These are phyloP conservation scores for Colletotrichum sp. DNA, from an alignment of 2,329 filamentous ascomycete genomes.

Conservation along the genomic window DNA sequence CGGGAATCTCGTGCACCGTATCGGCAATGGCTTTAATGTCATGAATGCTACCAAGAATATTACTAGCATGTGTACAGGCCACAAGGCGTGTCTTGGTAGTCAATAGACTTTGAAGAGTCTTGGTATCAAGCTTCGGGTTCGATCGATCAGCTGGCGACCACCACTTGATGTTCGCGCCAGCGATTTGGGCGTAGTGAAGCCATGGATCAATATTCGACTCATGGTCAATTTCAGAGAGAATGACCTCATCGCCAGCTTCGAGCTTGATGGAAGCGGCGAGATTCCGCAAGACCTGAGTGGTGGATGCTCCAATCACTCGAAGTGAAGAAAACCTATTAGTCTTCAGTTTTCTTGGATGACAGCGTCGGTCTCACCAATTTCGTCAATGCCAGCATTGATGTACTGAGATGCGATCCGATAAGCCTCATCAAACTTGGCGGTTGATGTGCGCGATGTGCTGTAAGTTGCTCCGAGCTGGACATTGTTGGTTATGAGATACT, in stretches of 20 bases:
- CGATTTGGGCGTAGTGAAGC: constrained; percentile 68
- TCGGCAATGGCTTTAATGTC: constrained; percentile 62
- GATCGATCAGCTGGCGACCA: constrained; percentile 60
- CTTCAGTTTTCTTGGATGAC: neutral
- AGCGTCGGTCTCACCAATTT: constrained; percentile 47
- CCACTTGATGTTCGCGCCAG: constrained; percentile 70
- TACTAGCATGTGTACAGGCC: constrained; percentile 74
- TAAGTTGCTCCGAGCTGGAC: constrained; percentile 80
- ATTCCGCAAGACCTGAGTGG: constrained; percentile 79
- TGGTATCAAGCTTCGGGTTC: constrained; percentile 54
- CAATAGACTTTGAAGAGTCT: neutral
- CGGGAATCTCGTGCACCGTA: constrained; percentile 49
- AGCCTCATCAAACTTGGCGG: constrained; percentile 60
- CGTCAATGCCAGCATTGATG: constrained; percentile 69
- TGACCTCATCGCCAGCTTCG: constrained; percentile 64
- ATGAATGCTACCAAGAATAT: constrained; percentile 75
- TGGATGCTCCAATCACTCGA: constrained; percentile 70
- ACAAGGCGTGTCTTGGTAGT: constrained; percentile 67
- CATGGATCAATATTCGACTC: constrained; percentile 80
- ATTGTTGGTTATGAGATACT: constrained; percentile 72
- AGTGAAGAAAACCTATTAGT: neutral
- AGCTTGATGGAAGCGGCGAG: constrained; percentile 62
- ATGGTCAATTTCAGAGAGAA: constrained; percentile 76
- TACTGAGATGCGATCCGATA: constrained; percentile 71
- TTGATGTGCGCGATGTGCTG: constrained; percentile 62